phyloP scores from a whole-genome alignment of 2,329 filamentous ascomycete genomes.

The Paracorniculantispora psalliotae region DNA sequence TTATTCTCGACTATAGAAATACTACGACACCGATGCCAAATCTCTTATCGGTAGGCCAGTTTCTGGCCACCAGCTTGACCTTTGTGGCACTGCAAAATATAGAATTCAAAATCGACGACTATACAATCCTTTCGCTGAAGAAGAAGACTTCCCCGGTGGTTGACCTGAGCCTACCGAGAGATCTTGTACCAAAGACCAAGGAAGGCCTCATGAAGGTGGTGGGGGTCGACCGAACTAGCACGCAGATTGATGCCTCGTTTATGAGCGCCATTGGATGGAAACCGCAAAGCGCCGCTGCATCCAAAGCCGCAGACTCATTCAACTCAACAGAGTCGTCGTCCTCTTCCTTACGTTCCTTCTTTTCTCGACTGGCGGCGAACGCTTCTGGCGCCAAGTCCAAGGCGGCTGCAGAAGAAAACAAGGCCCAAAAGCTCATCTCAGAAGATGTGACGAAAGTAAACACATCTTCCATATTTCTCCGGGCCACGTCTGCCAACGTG shows the following conservation, averaged over 20 bases:
- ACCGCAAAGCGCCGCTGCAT: constrained; percentile 39
- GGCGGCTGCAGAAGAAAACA: constrained; percentile 57
- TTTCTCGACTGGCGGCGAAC: constrained; percentile 65
- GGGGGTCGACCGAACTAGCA: constrained; percentile 76
- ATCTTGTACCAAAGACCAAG: constrained; percentile 76
- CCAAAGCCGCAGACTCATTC: constrained; percentile 46
- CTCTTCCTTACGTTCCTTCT: constrained; percentile 73
- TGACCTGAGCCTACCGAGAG: constrained; percentile 66
- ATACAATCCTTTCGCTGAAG: constrained; percentile 68
- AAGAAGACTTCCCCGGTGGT: constrained; percentile 83
- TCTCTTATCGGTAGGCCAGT: constrained; percentile 81
- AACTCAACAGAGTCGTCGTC: constrained; percentile 44
- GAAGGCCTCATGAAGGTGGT: constrained; percentile 85
- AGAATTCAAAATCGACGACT: constrained; percentile 87
- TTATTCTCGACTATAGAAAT: constrained; percentile 91
- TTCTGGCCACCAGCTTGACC: constrained; percentile 88
- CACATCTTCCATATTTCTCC: constrained; percentile 78
- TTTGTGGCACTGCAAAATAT: constrained; percentile 87
- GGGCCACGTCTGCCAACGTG: constrained; percentile 79
- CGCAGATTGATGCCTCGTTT: constrained; percentile 86
- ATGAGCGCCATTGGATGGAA: constrained; percentile 88
- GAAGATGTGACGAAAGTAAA: constrained; percentile 69
- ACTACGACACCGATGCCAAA: constrained; percentile 81
- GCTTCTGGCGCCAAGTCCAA: constrained; percentile 52
- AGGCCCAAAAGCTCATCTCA: constrained; percentile 55